phyloP scores from a whole-genome alignment of 108 stramenopile species.

The Fragilaria radians region DNA sequence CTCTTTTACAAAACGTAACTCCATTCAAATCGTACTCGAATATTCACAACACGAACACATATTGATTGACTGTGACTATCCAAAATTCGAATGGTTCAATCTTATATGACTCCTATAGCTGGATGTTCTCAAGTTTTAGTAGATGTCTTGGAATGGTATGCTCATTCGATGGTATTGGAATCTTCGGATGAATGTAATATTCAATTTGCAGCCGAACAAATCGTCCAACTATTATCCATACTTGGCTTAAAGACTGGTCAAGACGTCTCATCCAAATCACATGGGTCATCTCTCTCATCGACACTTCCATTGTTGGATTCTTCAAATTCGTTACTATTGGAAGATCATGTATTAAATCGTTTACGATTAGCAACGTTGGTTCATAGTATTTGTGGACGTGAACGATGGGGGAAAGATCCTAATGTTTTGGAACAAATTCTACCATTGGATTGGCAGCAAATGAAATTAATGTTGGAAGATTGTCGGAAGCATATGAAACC shows the following conservation, averaged over 20 bases:
- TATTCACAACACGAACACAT: no score
- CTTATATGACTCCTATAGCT: neutral
- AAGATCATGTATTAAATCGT: neutral
- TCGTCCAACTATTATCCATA: neutral
- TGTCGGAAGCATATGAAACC: neutral
- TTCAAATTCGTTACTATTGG: neutral
- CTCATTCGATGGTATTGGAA: neutral
- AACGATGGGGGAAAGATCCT: neutral
- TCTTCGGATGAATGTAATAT: neutral
- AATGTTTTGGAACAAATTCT: neutral
- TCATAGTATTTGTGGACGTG: neutral
- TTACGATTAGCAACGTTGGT: neutral
- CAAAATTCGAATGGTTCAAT: no score
- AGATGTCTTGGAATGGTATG: neutral
- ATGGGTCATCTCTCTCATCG: no score
- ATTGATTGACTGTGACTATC: no score
- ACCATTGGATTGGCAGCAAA: neutral
- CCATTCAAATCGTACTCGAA: no score
- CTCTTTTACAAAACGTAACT: no score
- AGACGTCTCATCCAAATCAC: no score
- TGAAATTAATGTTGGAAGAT: neutral
- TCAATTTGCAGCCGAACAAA: neutral
- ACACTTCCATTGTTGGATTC: neutral
- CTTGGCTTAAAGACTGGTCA: no score
- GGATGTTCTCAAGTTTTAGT: neutral